These are phyloP conservation scores for Lepraria neglecta DNA, from an alignment of 495 filamentous ascomycete species.

Conservation along the genomic window DNA sequence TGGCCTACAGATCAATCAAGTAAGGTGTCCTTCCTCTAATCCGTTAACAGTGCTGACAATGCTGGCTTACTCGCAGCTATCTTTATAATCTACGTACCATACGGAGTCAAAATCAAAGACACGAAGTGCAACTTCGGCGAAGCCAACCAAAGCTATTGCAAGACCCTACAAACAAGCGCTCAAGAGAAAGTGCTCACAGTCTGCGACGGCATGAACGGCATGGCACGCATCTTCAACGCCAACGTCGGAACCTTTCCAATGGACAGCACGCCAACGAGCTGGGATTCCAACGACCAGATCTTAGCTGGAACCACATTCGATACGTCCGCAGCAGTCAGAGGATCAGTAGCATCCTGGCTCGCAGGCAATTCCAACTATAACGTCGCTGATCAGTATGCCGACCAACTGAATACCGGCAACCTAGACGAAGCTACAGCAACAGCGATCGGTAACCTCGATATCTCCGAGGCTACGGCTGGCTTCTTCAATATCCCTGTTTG, in stretches of 20 bases:
- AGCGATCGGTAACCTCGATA: slow-evolving; percentile 2
- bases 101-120: slow-evolving; percentile 7
- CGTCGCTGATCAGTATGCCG: slow-evolving; percentile 1
- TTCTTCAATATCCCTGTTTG: slow-evolving; percentile 26
- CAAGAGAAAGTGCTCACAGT: slow-evolving; percentile 11
- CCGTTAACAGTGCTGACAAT: too few species aligned
- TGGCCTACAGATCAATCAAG: slow-evolving; percentile 22
- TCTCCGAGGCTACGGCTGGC: slow-evolving; percentile 16
- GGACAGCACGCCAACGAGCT: background rate
- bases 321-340: slow-evolving; percentile 5
- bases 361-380: slow-evolving; percentile 21
- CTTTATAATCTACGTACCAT: slow-evolving; percentile 22
- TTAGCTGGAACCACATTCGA: slow-evolving; percentile 3
- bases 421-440: background rate
- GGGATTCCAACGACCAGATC: background rate
- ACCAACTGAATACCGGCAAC: slow-evolving; percentile 3
- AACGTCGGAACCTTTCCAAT: background rate
- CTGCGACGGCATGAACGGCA: slow-evolving; percentile 12
- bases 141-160: slow-evolving; percentile 11
- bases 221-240: slow-evolving; percentile 17
- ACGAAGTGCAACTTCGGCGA: slow-evolving; percentile 7
- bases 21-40: background rate
- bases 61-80: slow-evolving; percentile 10
- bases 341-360: slow-evolving; percentile 15
- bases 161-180: slow-evolving; percentile 5